Evolutionary conservation across 441 rosid genomes (phyloP).

Genomic region (Erodium texanum): DNA sequence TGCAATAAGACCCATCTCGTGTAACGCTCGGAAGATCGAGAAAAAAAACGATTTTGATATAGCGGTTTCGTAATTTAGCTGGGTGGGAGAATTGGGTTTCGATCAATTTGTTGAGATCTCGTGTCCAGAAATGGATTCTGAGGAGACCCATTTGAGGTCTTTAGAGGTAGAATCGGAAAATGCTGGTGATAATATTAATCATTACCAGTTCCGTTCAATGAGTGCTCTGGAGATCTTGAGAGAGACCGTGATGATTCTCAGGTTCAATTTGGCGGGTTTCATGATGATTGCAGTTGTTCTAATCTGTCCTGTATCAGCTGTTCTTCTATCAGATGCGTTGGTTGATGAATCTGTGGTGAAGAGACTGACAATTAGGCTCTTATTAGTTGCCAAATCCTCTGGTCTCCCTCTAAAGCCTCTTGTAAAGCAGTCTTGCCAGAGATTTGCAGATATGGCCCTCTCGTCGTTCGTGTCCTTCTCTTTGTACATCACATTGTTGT

Average conservation of each 20-base stretch:
- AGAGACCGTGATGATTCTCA: constrained; percentile 74
- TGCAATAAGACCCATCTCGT: too few relatives aligned
- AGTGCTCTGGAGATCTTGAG: constrained; percentile 78
- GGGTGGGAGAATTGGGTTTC: too few relatives aligned
- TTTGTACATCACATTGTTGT: constrained; percentile 45
- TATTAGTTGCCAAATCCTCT: constrained; percentile 58
- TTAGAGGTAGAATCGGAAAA: too few relatives aligned
- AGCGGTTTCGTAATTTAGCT: too few relatives aligned
- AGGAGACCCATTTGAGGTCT: too few relatives aligned
- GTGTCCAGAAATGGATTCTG: too few relatives aligned
- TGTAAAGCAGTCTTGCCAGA: constrained; percentile 53
- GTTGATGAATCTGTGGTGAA: constrained; percentile 64
- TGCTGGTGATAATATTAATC: background rate
- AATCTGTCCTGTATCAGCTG: constrained; percentile 73
- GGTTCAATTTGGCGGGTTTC: constrained; percentile 56
- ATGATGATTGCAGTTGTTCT: constrained; percentile 46
- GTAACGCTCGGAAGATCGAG: too few relatives aligned
- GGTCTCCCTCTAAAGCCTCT: constrained; percentile 65
- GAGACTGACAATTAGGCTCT: constrained; percentile 43
- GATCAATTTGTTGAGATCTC: too few relatives aligned
- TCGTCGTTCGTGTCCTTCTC: constrained; percentile 71
- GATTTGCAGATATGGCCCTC: constrained; percentile 55
- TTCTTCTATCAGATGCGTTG: constrained; percentile 50
- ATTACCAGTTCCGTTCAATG: constrained; percentile 44
- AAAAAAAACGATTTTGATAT: too few relatives aligned